Evolutionary conservation across 2,329 filamentous ascomycete species (phyloP).

Genomic region (Colletotrichum sp.): DNA sequence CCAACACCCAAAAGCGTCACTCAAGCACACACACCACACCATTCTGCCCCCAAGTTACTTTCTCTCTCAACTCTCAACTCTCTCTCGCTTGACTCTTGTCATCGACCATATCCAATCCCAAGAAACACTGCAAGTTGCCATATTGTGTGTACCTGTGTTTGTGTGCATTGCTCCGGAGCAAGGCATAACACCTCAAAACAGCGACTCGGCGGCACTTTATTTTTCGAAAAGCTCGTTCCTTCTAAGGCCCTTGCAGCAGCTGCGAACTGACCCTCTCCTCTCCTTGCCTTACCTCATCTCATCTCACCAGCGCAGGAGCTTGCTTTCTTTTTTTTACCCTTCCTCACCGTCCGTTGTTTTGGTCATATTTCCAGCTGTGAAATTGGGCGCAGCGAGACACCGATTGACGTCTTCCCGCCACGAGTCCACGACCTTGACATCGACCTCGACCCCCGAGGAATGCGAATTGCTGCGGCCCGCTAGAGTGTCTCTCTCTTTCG

Average conservation of each 20-base stretch:
- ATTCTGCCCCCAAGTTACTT: not conserved
- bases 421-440: not conserved
- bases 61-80: not conserved
- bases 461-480: not conserved
- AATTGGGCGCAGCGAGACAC: not conserved
- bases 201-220: not conserved
- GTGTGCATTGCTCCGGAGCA: not conserved
- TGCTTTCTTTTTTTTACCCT: not conserved
- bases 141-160: not conserved
- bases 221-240: not conserved
- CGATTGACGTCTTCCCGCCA: not conserved
- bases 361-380: not conserved
- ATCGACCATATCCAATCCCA: not conserved
- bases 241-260: not conserved
- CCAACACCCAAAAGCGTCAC: not conserved
- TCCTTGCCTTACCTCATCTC: not conserved
- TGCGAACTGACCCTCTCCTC: not conserved
- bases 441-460: not conserved
- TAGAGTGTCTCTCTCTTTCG: conserved; percentile 3
- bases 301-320: not conserved
- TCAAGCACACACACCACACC: not conserved
- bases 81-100: no score
- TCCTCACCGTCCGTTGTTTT: not conserved
- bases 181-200: not conserved
- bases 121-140: not conserved